Evolutionary conservation across 202 grass and related monocot genomes (phyloP).

Genomic region (Panicum virgatum): DNA sequence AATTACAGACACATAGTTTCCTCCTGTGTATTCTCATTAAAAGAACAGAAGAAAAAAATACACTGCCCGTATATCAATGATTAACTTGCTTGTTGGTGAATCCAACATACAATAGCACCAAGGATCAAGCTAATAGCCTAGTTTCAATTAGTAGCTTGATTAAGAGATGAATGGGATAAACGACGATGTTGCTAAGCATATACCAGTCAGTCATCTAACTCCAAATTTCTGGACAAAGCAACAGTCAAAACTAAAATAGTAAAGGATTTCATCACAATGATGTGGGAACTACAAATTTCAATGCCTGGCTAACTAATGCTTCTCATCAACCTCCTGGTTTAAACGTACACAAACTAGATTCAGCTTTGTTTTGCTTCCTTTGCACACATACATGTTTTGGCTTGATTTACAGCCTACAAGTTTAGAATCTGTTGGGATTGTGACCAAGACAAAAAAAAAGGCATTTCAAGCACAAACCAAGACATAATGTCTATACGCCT

Average conservation of each 20-base stretch:
- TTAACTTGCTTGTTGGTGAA: slow-evolving; percentile 22
- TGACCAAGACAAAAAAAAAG: neutral
- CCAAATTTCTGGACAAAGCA: neutral
- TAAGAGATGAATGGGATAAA: neutral
- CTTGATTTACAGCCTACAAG: slow-evolving; percentile 2
- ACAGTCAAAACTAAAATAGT: neutral
- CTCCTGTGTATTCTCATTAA: neutral
- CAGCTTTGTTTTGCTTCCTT: neutral
- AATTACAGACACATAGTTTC: neutral
- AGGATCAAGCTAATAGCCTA: neutral
- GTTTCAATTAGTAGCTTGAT: neutral
- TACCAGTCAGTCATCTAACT: neutral
- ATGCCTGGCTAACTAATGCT: neutral
- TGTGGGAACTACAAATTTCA: neutral
- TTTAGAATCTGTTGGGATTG: neutral
- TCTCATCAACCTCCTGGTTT: neutral
- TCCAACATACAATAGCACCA: slow-evolving; percentile 4
- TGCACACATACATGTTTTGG: slow-evolving; percentile 5
- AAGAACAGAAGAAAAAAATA: neutral
- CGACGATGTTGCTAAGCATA: neutral
- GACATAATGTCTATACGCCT: neutral
- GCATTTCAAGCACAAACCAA: slow-evolving; percentile 3
- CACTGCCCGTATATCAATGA: neutral
- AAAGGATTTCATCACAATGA: slow-evolving; percentile 1
- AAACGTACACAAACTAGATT: slow-evolving; percentile 5